Evolutionary conservation across 257 asterid species (phyloP).

Genomic region (Ballota nigra): DNA sequence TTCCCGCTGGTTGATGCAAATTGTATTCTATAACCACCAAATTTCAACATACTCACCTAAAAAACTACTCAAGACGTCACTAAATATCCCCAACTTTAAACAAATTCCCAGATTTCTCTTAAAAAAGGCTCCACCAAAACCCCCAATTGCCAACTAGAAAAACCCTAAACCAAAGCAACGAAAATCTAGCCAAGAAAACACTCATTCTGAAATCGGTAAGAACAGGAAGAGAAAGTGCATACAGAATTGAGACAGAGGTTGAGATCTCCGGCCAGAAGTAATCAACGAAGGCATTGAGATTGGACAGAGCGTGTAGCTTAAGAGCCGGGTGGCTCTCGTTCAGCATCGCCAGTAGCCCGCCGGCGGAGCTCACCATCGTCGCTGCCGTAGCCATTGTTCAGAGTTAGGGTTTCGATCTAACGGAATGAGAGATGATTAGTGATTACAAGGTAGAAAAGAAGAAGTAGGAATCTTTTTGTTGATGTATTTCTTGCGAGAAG

Average conservation of each 20-base stretch:
- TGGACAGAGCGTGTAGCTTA: conserved; percentile 77
- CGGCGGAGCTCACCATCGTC: conserved; percentile 89
- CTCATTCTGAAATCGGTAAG: neutral
- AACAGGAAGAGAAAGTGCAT: neutral
- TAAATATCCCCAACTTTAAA: conserved; percentile 1
- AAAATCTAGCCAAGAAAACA: neutral
- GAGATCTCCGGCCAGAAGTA: conserved; percentile 96
- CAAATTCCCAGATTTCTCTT: neutral
- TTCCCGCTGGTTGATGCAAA: neutral
- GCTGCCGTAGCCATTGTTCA: conserved; percentile 52
- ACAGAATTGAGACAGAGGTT: conserved; percentile 78
- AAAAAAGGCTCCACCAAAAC: neutral
- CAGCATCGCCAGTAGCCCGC: conserved; percentile 89
- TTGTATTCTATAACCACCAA: conserved; percentile 6
- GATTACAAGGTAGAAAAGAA: neutral
- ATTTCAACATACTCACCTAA: neutral
- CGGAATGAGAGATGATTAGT: neutral
- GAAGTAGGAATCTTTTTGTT: neutral
- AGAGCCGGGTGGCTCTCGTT: conserved; percentile 77
- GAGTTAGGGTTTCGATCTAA: conserved; percentile 29
- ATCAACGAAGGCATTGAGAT: conserved; percentile 77
- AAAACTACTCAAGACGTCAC: neutral
- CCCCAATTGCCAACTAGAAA: neutral
- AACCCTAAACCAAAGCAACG: neutral
- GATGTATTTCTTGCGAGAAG: neutral